phyloP scores from a whole-genome alignment of 2,329 filamentous ascomycete species.

The Penicillium frequentans region DNA sequence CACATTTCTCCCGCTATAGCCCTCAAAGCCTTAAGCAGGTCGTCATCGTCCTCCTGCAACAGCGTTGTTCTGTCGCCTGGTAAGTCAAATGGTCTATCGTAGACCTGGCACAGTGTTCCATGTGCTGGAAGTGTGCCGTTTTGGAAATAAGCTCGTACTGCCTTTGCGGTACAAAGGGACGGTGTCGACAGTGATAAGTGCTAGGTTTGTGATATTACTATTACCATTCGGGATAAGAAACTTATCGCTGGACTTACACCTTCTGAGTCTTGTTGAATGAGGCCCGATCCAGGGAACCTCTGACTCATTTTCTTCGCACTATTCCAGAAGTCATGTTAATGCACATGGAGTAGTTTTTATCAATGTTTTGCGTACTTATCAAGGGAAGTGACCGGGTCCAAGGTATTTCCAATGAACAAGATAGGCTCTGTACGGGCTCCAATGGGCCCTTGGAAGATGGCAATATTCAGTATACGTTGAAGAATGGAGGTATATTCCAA shows the following conservation, averaged over 20 bases:
- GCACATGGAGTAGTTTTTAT: not conserved
- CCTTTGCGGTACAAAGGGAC: not conserved
- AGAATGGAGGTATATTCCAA: not conserved
- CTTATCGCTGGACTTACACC: conserved; percentile 10
- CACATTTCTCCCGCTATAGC: not conserved
- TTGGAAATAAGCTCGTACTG: not conserved
- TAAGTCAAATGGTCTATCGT: not conserved
- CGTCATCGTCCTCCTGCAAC: not conserved
- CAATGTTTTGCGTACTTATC: conserved; percentile 11
- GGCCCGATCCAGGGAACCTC: conserved; percentile 11
- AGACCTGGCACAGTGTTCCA: not conserved
- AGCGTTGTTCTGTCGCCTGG: not conserved
- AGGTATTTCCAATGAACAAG: conserved; percentile 55
- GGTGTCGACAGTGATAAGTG: not conserved
- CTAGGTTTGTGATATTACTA: not conserved
- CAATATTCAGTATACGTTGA: conserved; percentile 4
- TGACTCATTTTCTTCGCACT: conserved; percentile 15
- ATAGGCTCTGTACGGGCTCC: conserved; percentile 39
- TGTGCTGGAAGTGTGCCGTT: not conserved
- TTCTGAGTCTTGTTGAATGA: conserved; percentile 16
- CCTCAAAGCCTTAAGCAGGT: not conserved
- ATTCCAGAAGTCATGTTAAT: not conserved
- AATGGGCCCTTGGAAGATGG: conserved; percentile 31
- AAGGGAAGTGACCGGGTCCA: conserved; percentile 59
- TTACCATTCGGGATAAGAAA: not conserved